These are phyloP conservation scores for Kluyveromyces sp. DNA, from an alignment of 1,139 yeast genomes.

Conservation along the genomic window DNA sequence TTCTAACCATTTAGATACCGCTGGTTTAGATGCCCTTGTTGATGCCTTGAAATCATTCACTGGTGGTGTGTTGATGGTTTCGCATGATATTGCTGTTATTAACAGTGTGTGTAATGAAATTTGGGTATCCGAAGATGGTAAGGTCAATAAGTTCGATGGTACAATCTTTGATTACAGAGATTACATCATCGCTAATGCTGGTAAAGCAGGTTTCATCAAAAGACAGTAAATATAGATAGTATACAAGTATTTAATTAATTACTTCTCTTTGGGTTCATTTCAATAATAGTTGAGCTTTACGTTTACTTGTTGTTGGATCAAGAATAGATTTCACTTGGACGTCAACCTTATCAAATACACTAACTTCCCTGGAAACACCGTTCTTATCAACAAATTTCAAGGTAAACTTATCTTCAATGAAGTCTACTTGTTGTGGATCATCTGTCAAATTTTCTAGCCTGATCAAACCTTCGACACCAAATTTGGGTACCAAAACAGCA, in stretches of 20 bases:
- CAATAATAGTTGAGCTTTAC: slow-evolving; percentile 74
- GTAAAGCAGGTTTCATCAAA: slow-evolving; percentile 80
- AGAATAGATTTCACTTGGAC: slow-evolving; percentile 76
- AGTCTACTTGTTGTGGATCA: slow-evolving; percentile 55
- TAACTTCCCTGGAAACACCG: slow-evolving; percentile 43
- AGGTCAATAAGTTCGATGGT: slow-evolving; percentile 76
- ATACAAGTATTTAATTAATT: slow-evolving; percentile 1
- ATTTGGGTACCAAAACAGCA: slow-evolving; percentile 91
- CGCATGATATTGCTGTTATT: slow-evolving; percentile 92
- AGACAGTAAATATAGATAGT: slow-evolving; percentile 42
- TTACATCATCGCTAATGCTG: slow-evolving; percentile 72
- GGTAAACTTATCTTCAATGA: slow-evolving; percentile 71
- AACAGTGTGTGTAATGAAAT: slow-evolving; percentile 84
- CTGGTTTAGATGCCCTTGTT: slow-evolving; percentile 92
- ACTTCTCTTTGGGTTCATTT: slow-evolving; percentile 28
- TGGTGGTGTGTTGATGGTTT: slow-evolving; percentile 96
- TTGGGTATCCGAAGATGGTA: slow-evolving; percentile 88
- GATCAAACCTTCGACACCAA: slow-evolving; percentile 92
- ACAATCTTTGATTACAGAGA: slow-evolving; percentile 82
- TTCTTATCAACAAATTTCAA: slow-evolving; percentile 46
- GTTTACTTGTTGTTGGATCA: slow-evolving; percentile 85
- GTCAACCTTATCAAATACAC: slow-evolving; percentile 77
- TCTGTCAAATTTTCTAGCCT: slow-evolving; percentile 67
- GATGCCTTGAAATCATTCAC: slow-evolving; percentile 80
- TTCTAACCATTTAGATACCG: slow-evolving; percentile 96